Evolutionary conservation across 345 rosid species (phyloP).

Genomic region (Rhizophora apiculata): DNA sequence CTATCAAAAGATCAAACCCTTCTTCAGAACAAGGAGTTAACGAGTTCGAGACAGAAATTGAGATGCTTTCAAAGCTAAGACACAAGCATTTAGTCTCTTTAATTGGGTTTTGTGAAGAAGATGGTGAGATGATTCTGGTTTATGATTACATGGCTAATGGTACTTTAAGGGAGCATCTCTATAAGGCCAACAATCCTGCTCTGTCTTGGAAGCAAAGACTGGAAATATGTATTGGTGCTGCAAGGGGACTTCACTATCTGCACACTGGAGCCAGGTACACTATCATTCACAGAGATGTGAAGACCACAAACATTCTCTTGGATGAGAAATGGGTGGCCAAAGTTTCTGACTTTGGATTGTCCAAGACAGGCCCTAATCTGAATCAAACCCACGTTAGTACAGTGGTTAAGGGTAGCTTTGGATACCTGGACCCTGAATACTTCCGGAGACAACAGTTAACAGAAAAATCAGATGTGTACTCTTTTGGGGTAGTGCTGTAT

Average conservation of each 20-base stretch:
- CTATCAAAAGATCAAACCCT: constrained; percentile 30
- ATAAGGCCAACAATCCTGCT: constrained; percentile 18
- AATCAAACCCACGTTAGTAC: constrained; percentile 28
- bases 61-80: constrained; percentile 33
- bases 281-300: constrained; percentile 31
- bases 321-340: constrained; percentile 34
- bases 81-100: constrained; percentile 33
- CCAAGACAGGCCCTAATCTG: constrained; percentile 23
- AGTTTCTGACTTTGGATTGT: constrained; percentile 29
- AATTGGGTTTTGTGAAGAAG: constrained; percentile 28
- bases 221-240: constrained; percentile 24
- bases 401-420: constrained; percentile 34
- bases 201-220: constrained; percentile 26
- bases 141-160: constrained; percentile 32
- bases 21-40: constrained; percentile 33
- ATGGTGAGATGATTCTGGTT: constrained; percentile 28
- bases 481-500: constrained; percentile 30
- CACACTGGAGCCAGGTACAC: constrained; percentile 32
- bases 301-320: constrained; percentile 31
- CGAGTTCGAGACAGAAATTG: constrained; percentile 30
- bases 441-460: constrained; percentile 28
- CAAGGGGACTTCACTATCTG: constrained; percentile 31
- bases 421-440: constrained; percentile 32
- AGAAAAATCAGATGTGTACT: constrained; percentile 29
- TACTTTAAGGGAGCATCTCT: constrained; percentile 27